phyloP scores from a whole-genome alignment of 805 yeast genomes.

The Kodamaea leandrae region DNA sequence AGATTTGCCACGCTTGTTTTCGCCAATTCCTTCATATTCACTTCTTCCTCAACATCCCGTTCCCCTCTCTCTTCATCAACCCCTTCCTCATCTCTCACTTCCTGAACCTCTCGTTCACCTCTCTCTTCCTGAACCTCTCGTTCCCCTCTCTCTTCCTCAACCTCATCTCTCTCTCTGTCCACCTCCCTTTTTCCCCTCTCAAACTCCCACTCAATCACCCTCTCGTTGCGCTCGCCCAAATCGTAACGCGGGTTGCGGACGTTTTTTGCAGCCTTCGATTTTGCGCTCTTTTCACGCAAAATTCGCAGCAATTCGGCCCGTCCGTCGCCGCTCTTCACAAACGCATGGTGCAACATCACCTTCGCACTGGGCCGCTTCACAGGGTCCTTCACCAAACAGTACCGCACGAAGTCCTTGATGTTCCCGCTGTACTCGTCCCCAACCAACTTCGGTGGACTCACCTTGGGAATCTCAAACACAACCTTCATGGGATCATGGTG shows the following conservation, averaged over 20 bases:
- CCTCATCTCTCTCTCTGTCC: too few species aligned
- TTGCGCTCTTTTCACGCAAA: slow-evolving; percentile 38
- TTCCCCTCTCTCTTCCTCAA: too few species aligned
- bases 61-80: not conserved
- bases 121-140: not conserved
- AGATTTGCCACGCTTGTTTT: slow-evolving; percentile 5
- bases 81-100: slow-evolving; percentile 1
- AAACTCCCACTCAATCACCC: slow-evolving; percentile 17
- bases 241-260: slow-evolving; percentile 6
- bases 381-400: slow-evolving; percentile 71
- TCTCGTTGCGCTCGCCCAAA: not conserved
- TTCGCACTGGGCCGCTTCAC: slow-evolving; percentile 58
- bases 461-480: slow-evolving; percentile 63
- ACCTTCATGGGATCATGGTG: slow-evolving; percentile 76
- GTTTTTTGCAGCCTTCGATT: slow-evolving; percentile 2
- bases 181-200: too few species aligned
- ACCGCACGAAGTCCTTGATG: slow-evolving; percentile 64
- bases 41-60: not conserved
- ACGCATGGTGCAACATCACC: slow-evolving; percentile 52
- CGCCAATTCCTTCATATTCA: slow-evolving; percentile 2
- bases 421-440: slow-evolving; percentile 44
- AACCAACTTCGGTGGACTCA: slow-evolving; percentile 57
- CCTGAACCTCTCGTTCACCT: not conserved
- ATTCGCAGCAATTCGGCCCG: slow-evolving; percentile 32
- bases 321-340: slow-evolving; percentile 35